These are phyloP conservation scores for Lentinula sp. DNA, from an alignment of 768 basidiomycete genomes.

Conservation along the genomic window DNA sequence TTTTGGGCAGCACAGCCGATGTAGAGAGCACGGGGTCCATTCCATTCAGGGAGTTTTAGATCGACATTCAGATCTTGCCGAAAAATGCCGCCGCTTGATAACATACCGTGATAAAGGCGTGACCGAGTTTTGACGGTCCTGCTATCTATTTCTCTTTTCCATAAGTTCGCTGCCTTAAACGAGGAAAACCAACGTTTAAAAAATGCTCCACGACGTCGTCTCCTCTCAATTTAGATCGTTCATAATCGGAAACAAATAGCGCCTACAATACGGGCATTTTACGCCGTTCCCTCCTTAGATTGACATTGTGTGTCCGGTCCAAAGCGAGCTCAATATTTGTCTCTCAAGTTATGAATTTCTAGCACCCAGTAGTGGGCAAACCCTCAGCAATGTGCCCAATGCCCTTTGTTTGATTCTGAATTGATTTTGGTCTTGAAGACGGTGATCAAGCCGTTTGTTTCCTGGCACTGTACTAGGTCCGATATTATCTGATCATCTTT, in stretches of 20 bases:
- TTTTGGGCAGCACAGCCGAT: slow-evolving; percentile 8
- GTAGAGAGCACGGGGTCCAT: slow-evolving; percentile 5
- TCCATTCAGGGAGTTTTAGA: slow-evolving; percentile 5
- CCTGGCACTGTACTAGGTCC: neutral
- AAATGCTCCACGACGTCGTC: neutral
- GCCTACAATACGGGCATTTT: neutral
- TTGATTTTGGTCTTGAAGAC: too few relatives aligned
- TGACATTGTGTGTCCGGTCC: neutral
- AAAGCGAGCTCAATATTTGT: neutral
- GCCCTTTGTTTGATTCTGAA: too few relatives aligned
- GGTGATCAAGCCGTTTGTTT: neutral
- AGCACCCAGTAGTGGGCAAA: too few relatives aligned
- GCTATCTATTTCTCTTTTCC: neutral
- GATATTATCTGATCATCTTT: neutral
- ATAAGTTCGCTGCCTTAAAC: neutral
- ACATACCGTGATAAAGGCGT: neutral
- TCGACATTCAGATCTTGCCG: slow-evolving; percentile 5
- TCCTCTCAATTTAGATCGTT: neutral
- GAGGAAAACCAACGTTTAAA: neutral
- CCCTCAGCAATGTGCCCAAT: too few relatives aligned
- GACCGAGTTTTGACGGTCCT: neutral
- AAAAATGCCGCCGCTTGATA: neutral
- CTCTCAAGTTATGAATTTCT: neutral
- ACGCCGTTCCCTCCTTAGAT: neutral
- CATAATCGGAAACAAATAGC: too few relatives aligned